phyloP scores from a whole-genome alignment of 2,329 filamentous ascomycete genomes.

The Grosmannia penicillata region DNA sequence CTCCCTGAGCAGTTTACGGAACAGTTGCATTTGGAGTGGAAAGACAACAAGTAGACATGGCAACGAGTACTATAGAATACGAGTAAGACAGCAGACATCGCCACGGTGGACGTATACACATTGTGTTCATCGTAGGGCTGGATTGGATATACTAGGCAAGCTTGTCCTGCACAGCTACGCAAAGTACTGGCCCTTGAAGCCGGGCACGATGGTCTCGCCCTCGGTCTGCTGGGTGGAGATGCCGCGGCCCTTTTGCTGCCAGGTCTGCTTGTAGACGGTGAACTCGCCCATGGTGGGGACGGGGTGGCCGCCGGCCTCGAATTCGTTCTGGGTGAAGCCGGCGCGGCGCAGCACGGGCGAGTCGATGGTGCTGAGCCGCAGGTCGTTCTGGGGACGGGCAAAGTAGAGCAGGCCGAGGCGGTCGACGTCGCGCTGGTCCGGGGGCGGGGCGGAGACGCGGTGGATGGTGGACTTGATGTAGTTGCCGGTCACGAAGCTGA shows the following conservation, averaged over 20 bases:
- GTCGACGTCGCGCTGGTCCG: constrained; percentile 28
- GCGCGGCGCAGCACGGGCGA: constrained; percentile 18
- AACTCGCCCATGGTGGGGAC: constrained; percentile 2
- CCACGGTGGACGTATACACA: too few relatives aligned
- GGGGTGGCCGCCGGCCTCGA: constrained; percentile 8
- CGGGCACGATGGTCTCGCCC: constrained; percentile 1
- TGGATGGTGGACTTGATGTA: constrained; percentile 22
- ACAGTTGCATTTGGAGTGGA: not conserved
- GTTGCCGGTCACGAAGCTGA: constrained; percentile 29
- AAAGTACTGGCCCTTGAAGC: constrained; percentile 1
- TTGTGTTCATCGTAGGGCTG: too few relatives aligned
- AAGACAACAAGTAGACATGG: not conserved
- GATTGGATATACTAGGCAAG: too few relatives aligned
- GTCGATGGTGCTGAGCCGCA: constrained; percentile 21
- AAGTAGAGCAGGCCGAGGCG: constrained; percentile 36
- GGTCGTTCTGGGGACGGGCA: constrained; percentile 26
- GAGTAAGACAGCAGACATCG: too few relatives aligned
- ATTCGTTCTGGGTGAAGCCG: constrained; percentile 20
- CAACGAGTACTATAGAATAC: not conserved
- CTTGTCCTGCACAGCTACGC: too few relatives aligned
- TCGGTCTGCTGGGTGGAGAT: not conserved
- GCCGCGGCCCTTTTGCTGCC: constrained; percentile 1
- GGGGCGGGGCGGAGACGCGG: constrained; percentile 19
- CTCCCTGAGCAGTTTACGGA: too few relatives aligned
- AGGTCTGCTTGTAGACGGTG: constrained; percentile 2